Evolutionary conservation across 164 flowering plant genomes (phyloP).

Genomic region (Aristolochia contorta): DNA sequence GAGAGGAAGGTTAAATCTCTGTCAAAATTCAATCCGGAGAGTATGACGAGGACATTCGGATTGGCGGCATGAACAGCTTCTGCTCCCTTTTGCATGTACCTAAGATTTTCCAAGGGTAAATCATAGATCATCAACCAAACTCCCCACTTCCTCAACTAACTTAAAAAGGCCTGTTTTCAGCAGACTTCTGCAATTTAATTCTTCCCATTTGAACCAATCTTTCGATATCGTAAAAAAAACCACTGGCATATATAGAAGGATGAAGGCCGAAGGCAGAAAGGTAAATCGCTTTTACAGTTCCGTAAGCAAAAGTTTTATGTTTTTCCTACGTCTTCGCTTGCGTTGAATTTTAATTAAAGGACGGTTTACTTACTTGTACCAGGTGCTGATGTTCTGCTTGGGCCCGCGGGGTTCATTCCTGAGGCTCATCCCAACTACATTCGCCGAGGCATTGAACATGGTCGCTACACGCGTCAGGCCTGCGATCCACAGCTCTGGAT

Average conservation of each 20-base stretch:
- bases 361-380: conserved; percentile 52
- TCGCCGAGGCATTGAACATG: conserved; percentile 33
- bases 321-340: too few species aligned
- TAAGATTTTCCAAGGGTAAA: conserved; percentile 9
- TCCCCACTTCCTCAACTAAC: too few species aligned
- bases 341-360: too few species aligned
- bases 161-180: too few species aligned
- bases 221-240: too few species aligned
- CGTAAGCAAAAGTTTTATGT: too few species aligned
- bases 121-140: too few species aligned
- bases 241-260: too few species aligned
- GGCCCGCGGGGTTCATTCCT: conserved; percentile 89
- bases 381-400: conserved; percentile 43
- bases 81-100: conserved; percentile 83
- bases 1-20: conserved; percentile 47
- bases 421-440: conserved; percentile 81
- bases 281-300: too few species aligned
- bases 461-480: conserved; percentile 64
- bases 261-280: too few species aligned
- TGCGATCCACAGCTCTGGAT: conserved; percentile 54
- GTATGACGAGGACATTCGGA: conserved; percentile 59
- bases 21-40: conserved; percentile 63
- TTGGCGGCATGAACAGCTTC: conserved; percentile 84
- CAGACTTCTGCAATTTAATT: too few species aligned
- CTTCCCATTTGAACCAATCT: too few species aligned